A percentile compares a stretch with the other conserved stretches of the same genome.
Evolutionary conservation across 148 eudicot species (phyloP).

Genomic region (Fagopyrum homotropicum): DNA sequence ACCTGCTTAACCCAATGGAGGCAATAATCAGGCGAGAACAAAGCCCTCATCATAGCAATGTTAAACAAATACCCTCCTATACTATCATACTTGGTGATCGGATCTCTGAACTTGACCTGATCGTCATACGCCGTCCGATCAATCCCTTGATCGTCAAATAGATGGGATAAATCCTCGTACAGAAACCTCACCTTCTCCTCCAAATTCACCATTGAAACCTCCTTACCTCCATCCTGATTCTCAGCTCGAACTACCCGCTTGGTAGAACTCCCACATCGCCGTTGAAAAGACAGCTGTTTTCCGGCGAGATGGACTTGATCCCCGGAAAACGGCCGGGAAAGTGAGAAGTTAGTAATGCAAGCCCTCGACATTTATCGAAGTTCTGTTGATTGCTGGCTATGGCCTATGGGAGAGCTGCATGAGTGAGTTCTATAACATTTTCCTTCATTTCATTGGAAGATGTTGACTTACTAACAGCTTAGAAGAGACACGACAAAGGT

Average conservation of each 20-base stretch:
- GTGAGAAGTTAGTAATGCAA: not conserved
- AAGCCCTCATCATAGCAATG: conserved; percentile 57
- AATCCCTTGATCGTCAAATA: conserved; percentile 91
- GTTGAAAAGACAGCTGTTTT: not conserved
- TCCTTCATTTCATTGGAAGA: no score
- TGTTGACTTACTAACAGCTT: no score
- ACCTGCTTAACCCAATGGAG: conserved; percentile 94
- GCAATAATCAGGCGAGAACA: conserved; percentile 59
- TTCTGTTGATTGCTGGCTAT: no score
- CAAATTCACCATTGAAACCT: conserved; percentile 33
- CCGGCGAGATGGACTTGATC: not conserved
- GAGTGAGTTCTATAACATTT: no score
- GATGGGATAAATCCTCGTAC: conserved; percentile 78
- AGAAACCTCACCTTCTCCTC: conserved; percentile 50
- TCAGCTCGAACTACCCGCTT: conserved; percentile 33
- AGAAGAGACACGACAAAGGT: no score
- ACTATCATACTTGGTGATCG: conserved; percentile 78
- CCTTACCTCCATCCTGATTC: conserved; percentile 21
- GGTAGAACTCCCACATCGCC: conserved; percentile 1
- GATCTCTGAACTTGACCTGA: conserved; percentile 76
- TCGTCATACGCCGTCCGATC: conserved; percentile 87
- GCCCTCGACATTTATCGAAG: conserved; percentile 2
- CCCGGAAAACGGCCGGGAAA: conserved; percentile 1
- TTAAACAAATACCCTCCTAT: conserved; percentile 73
- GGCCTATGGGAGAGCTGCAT: no score